A percentile compares a stretch with the other conserved stretches of the same genome.
phyloP scores from a whole-genome alignment of 2,329 filamentous ascomycete genomes.

The Aspergillus novofumigatus region DNA sequence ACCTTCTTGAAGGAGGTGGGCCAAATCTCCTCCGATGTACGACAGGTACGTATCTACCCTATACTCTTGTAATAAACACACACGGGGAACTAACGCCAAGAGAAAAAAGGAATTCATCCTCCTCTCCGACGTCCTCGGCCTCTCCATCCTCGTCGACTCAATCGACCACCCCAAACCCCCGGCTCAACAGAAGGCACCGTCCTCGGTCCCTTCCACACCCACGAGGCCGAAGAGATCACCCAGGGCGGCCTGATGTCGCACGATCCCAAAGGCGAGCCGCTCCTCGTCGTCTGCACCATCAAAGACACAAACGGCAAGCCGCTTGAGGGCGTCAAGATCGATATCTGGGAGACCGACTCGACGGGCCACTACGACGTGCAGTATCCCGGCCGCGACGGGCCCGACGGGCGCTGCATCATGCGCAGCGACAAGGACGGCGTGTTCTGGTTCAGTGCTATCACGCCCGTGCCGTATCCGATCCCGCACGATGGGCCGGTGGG shows the following conservation, averaged over 20 bases:
- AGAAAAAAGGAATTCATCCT: constrained; percentile 66
- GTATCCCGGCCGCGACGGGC: constrained; percentile 58
- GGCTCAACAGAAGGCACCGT: constrained; percentile 72
- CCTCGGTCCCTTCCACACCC: constrained; percentile 77
- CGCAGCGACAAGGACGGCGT: constrained; percentile 64
- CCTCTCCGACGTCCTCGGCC: constrained; percentile 72
- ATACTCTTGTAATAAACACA: constrained; percentile 20
- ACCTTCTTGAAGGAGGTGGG: constrained; percentile 68
- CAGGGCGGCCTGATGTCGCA: constrained; percentile 62
- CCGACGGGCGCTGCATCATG: constrained; percentile 71
- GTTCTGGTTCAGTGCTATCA: constrained; percentile 83
- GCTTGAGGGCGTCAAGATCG: constrained; percentile 63
- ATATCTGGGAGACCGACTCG: constrained; percentile 82
- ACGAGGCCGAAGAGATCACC: constrained; percentile 59
- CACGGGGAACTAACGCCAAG: not conserved
- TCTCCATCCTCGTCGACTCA: constrained; percentile 74
- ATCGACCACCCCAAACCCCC: constrained; percentile 79
- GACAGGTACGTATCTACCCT: constrained; percentile 55
- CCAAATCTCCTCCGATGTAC: constrained; percentile 68
- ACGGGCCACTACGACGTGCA: constrained; percentile 82
- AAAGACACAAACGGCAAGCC: constrained; percentile 62
- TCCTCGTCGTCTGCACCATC: constrained; percentile 70
- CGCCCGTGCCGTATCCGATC: constrained; percentile 81
- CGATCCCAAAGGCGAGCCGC: constrained; percentile 64
- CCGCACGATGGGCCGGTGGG: constrained; percentile 82